Evolutionary conservation across 176 grass and related monocot genomes (phyloP).

Genomic region (Calamus simplicifolius): DNA sequence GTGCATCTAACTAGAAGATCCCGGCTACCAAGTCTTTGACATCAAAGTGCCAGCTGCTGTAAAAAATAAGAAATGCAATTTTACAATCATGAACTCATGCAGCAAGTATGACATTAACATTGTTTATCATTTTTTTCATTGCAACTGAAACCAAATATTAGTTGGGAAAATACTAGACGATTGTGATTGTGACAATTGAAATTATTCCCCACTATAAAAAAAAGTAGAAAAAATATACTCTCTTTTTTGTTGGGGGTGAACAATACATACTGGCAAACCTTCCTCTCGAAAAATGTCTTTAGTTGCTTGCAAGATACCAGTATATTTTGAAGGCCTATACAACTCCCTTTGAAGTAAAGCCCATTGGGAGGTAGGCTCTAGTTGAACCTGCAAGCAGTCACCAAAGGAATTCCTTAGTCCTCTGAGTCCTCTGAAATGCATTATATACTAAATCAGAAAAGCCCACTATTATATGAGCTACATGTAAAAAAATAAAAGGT

Average conservation of each 20-base stretch:
- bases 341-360: conserved; percentile 43
- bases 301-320: conserved; percentile 67
- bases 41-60: too few relatives aligned
- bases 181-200: too few relatives aligned
- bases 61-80: too few relatives aligned
- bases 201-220: neutral
- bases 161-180: too few relatives aligned
- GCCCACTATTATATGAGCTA: neutral
- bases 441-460: neutral
- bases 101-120: too few relatives aligned
- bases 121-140: too few relatives aligned
- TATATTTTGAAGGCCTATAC: conserved; percentile 78
- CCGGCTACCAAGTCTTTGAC: too few relatives aligned
- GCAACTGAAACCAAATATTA: too few relatives aligned
- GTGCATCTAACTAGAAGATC: too few relatives aligned
- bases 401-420: neutral
- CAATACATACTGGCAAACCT: conserved; percentile 82
- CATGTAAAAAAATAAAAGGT: neutral
- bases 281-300: conserved; percentile 97
- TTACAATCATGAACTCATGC: too few relatives aligned
- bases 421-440: neutral
- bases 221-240: neutral
- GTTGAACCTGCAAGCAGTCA: conserved; percentile 64
- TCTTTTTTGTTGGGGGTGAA: neutral
- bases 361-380: conserved; percentile 78